Evolutionary conservation across 1,139 yeast genomes (phyloP), one percentile per base, ranked within the genome.

Genomic region (Debaryomyces robertsiae): DNA sequence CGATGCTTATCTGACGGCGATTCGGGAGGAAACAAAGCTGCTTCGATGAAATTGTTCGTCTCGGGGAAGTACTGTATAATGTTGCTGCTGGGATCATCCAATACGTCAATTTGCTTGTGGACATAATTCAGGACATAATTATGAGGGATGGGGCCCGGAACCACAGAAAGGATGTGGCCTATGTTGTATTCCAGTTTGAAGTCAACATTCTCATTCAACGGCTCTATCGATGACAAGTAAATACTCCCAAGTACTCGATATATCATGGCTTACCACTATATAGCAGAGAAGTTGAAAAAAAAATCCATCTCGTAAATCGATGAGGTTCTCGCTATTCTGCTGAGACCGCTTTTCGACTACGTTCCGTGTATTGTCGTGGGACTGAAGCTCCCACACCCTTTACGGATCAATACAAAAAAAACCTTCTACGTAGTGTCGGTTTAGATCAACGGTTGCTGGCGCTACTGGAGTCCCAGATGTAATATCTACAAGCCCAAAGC

Each of bases 91-190:
- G 64, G 63, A 40, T 75, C 77, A 58, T 93, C 98, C 46, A 87
- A 83, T 6, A 91, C 67, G 11, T 81, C 79, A 27, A 91, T 71
- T 47, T 83, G 87, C 43, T 80, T 70, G 50, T 81, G 81, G 10
- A 65, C 66, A 58, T 83, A 82, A 32, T 71, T 63, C 5, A 58
- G 55, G 23, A 71, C 65, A 47, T 79, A 75, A 35, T 65, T 66
- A 3, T 70, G 61, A 2, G 88, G 83, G 18, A 84, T 65, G n/a
- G 71, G 69, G 9, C 89, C 91, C 35, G 80, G 76, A 18, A 88
- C 61, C 0, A 84, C 75, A 0, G 95, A 82, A 17, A 91, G 61
- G 7, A 91, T 76, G 55, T 84, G 87, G 0, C 87, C 75, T 31
- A 91, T 83, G 9, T 74, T 73, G 49, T 71, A 63, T 17, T 69